Evolutionary conservation across 257 asterid genomes (phyloP).

Genomic region (Handroanthus guayacan): DNA sequence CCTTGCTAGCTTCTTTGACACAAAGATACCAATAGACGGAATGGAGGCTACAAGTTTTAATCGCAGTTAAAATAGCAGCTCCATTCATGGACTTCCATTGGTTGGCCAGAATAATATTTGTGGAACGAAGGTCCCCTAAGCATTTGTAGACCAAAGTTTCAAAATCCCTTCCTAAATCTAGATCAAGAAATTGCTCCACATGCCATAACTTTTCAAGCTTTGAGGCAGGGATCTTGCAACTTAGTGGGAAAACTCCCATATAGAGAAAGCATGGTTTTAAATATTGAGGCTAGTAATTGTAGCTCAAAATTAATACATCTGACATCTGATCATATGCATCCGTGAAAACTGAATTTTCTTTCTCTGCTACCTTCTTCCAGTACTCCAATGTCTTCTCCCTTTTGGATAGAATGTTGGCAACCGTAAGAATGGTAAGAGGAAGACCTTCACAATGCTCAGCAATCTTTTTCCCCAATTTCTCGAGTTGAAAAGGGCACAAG

Average conservation of each 20-base stretch:
- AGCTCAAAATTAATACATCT: no score
- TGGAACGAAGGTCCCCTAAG: not conserved
- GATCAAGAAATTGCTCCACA: constrained; percentile 28
- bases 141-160: not conserved
- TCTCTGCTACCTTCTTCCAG: no score
- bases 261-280: no score
- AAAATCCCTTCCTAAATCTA: not conserved
- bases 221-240: not conserved
- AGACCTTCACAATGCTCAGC: constrained; percentile 35
- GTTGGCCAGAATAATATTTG: not conserved
- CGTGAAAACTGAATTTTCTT: no score
- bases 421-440: constrained; percentile 33
- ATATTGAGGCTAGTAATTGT: no score
- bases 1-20: not conserved
- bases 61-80: no score
- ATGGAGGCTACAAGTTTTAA: constrained; percentile 20
- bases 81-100: not conserved
- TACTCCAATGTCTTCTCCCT: no score
- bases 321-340: no score
- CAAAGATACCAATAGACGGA: constrained; percentile 1
- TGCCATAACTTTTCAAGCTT: constrained; percentile 24
- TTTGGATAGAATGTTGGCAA: constrained; percentile 1
- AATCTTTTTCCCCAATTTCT: constrained; percentile 17
- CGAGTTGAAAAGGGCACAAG: no score
- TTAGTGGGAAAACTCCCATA: constrained; percentile 23